Evolutionary conservation across 768 basidiomycete species (phyloP).

Genomic region (Pulveroboletus sp.): DNA sequence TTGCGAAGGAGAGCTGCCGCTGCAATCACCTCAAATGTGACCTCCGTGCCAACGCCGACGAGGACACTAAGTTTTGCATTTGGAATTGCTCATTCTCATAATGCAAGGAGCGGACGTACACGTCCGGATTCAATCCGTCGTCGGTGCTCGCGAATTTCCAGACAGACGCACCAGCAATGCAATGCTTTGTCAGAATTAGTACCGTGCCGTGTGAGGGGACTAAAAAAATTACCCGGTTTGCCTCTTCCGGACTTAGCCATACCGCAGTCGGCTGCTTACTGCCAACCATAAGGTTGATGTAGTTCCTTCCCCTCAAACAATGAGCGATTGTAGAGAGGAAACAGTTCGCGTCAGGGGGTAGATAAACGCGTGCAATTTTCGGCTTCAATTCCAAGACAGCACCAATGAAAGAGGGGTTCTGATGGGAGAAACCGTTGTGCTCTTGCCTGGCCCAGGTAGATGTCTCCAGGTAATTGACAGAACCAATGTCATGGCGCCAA

Average conservation of each 20-base stretch:
- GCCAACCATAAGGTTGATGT: slow-evolving; percentile 85
- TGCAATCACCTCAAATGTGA: slow-evolving; percentile 85
- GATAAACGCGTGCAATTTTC: slow-evolving; percentile 66
- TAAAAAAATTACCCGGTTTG: slow-evolving; percentile 45
- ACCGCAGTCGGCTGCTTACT: slow-evolving; percentile 79
- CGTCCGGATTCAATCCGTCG: slow-evolving; percentile 66
- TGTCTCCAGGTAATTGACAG: slow-evolving; percentile 84
- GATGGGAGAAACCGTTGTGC: slow-evolving; percentile 88
- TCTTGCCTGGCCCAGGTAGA: slow-evolving; percentile 84
- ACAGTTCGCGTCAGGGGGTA: slow-evolving; percentile 89
- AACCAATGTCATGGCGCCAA: slow-evolving; percentile 70
- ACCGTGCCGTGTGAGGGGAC: background rate
- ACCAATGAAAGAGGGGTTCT: slow-evolving; percentile 83
- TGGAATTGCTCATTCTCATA: background rate
- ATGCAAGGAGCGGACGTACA: slow-evolving; percentile 37
- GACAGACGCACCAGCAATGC: slow-evolving; percentile 80
- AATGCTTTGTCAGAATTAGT: slow-evolving; percentile 48
- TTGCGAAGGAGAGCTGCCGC: slow-evolving; percentile 77
- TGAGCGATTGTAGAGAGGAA: slow-evolving; percentile 81
- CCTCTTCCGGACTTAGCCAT: slow-evolving; percentile 76
- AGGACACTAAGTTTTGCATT: slow-evolving; percentile 48
- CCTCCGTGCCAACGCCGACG: slow-evolving; percentile 83
- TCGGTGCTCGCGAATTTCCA: slow-evolving; percentile 83
- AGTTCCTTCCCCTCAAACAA: slow-evolving; percentile 79
- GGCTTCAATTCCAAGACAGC: slow-evolving; percentile 80